phyloP scores from a whole-genome alignment of 2,329 filamentous ascomycete species.

The Xylariaceae sp. region DNA sequence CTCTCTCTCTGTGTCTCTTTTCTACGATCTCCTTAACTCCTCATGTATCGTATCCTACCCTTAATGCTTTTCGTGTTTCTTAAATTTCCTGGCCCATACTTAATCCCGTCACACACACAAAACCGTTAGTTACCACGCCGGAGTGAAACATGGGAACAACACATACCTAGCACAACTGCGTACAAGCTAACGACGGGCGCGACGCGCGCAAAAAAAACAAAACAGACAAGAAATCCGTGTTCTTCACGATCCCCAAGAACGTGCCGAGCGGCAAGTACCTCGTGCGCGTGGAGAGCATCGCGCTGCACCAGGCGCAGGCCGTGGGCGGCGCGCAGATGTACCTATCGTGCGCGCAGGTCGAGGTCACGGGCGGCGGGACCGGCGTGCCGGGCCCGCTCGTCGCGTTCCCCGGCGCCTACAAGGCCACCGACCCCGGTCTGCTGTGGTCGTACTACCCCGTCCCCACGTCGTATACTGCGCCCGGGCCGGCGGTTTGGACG shows the following conservation, averaged over 20 bases:
- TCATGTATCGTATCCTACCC: too few species aligned
- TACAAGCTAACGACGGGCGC: too few species aligned
- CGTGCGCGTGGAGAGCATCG: constrained; percentile 48
- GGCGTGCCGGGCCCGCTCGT: constrained; percentile 42
- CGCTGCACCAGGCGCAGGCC: constrained; percentile 45
- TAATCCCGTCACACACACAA: too few species aligned
- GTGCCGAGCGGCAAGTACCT: constrained; percentile 45
- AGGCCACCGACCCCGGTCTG: constrained; percentile 37
- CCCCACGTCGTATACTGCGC: constrained; percentile 37
- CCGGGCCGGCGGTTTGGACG: constrained; percentile 34
- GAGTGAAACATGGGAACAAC: too few species aligned
- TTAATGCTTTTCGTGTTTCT: too few species aligned
- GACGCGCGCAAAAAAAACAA: not conserved
- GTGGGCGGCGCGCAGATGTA: constrained; percentile 48
- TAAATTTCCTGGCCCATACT: too few species aligned
- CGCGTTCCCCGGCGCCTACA: constrained; percentile 42
- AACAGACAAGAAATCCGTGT: constrained; percentile 35
- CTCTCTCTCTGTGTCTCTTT: too few species aligned
- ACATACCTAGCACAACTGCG: too few species aligned
- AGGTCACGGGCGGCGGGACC: constrained; percentile 45
- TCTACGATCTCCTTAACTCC: too few species aligned
- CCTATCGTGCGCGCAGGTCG: constrained; percentile 46
- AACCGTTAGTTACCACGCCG: too few species aligned
- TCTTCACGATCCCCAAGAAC: constrained; percentile 43
- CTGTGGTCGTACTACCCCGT: constrained; percentile 38